Percentiles rank a stretch among this genome's conserved stretches.
Evolutionary conservation across 176 grass and related monocot genomes (phyloP).

Genomic region (Carex scoparia): DNA sequence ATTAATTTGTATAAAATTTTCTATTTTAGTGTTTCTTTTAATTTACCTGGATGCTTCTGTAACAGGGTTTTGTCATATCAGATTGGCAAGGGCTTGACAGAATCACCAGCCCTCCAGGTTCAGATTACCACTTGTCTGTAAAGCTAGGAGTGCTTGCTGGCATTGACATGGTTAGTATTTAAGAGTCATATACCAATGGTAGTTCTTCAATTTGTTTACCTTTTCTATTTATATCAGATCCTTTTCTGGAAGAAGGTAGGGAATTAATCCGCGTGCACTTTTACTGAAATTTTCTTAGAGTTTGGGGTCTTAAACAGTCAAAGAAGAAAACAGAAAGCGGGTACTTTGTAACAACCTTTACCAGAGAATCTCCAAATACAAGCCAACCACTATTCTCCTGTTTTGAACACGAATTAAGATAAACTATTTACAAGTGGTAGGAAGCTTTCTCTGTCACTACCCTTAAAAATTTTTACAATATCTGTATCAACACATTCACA

Average conservation of each 20-base stretch:
- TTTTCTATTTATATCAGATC: neutral
- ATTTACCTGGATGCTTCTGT: neutral
- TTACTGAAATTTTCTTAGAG: neutral
- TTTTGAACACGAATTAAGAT: neutral
- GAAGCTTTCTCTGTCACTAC: neutral
- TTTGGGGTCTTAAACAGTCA: neutral
- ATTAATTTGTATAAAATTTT: neutral
- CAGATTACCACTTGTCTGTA: slow-evolving; percentile 54
- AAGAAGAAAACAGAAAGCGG: neutral
- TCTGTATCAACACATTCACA: neutral
- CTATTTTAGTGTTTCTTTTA: neutral
- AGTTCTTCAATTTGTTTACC: neutral
- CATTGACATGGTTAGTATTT: slow-evolving; percentile 55
- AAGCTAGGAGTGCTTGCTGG: slow-evolving; percentile 50
- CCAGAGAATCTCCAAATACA: neutral
- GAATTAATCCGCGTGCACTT: neutral
- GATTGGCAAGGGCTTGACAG: slow-evolving; percentile 64
- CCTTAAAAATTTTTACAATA: neutral
- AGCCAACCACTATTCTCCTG: neutral
- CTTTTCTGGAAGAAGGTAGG: neutral
- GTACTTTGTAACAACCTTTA: neutral
- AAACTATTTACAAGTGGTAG: neutral
- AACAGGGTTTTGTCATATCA: slow-evolving; percentile 70
- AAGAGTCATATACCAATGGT: neutral
- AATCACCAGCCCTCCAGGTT: slow-evolving; percentile 47